Percentiles rank a stretch among this genome's conserved stretches.
Evolutionary conservation across 1,139 yeast species (phyloP).

Genomic region (Candida freyschussii): DNA sequence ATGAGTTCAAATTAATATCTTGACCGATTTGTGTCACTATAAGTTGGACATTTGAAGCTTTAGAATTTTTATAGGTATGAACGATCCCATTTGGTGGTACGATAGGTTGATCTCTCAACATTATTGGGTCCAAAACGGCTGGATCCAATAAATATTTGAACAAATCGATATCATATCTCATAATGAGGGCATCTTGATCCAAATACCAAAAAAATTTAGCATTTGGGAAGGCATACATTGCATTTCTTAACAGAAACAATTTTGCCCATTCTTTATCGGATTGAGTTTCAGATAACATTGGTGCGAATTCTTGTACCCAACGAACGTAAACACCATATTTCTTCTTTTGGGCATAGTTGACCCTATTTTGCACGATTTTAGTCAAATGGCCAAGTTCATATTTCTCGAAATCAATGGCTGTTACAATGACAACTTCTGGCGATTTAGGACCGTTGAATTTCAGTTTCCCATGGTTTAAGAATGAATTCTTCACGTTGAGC

Average conservation of each 20-base stretch:
- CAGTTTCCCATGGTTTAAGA: slow-evolving; percentile 61
- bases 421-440: slow-evolving; percentile 75
- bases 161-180: slow-evolving; percentile 58
- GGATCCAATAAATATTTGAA: slow-evolving; percentile 53
- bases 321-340: slow-evolving; percentile 75
- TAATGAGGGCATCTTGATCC: slow-evolving; percentile 68
- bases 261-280: slow-evolving; percentile 54
- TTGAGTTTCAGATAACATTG: slow-evolving; percentile 40
- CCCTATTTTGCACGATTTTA: slow-evolving; percentile 71
- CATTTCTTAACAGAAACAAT: slow-evolving; percentile 60
- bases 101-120: slow-evolving; percentile 64
- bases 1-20: slow-evolving; percentile 62
- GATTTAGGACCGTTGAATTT: slow-evolving; percentile 42
- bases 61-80: slow-evolving; percentile 61
- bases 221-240: slow-evolving; percentile 81
- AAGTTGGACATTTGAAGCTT: slow-evolving; percentile 48
- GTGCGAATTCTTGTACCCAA: slow-evolving; percentile 78
- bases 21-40: slow-evolving; percentile 62
- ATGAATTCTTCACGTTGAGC: slow-evolving; percentile 45
- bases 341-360: slow-evolving; percentile 72
- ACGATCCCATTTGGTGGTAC: slow-evolving; percentile 65
- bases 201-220: slow-evolving; percentile 83
- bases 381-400: slow-evolving; percentile 58
- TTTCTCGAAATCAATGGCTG: slow-evolving; percentile 70
- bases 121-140: slow-evolving; percentile 49